Conservation (phyloP, 2,329 filamentous ascomycete genomes). For the Penicillium sp. region DNA sequence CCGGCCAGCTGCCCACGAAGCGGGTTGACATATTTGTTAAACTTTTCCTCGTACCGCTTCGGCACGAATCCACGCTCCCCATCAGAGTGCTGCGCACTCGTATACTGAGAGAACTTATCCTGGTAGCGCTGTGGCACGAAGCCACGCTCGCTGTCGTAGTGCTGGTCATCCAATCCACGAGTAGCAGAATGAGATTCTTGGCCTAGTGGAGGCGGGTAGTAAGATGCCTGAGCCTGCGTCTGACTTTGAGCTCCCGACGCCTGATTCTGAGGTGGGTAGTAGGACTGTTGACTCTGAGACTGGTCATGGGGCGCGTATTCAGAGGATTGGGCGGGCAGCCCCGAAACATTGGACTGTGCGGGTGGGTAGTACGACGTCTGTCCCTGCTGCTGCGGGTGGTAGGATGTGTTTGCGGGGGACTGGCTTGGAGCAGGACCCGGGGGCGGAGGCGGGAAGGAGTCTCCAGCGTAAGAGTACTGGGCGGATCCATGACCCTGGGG, state of each 20-base stretch:
- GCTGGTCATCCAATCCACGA: constrained; percentile 35
- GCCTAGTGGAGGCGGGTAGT: constrained; percentile 44
- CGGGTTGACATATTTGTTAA: constrained; percentile 38
- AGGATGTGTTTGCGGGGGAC: constrained; percentile 13
- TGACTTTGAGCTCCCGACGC: constrained; percentile 3
- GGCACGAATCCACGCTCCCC: constrained; percentile 38
- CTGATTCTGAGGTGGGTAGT: constrained; percentile 10
- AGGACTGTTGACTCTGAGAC: constrained; percentile 6
- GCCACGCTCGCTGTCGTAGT: constrained; percentile 39
- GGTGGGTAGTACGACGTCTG: constrained; percentile 11
- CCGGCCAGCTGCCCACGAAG: constrained; percentile 43
- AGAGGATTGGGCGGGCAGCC: constrained; percentile 3
- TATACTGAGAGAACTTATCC: background rate
- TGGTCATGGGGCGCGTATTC: constrained; percentile 11
- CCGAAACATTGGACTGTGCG: background rate
- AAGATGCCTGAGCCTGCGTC: constrained; percentile 31
- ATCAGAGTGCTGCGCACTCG: constrained; percentile 29
- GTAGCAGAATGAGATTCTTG: constrained; percentile 35
- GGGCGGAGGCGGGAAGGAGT: constrained; percentile 43
- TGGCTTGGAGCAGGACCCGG: constrained; percentile 33
- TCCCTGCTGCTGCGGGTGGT: constrained; percentile 18
- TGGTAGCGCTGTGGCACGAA: constrained; percentile 22
- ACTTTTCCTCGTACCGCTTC: constrained; percentile 35
- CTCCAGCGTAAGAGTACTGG: constrained; percentile 31
- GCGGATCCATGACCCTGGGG: constrained; percentile 9